These are phyloP conservation scores for Volvariella surrecta DNA, from an alignment of 1,284 basidiomycete genomes.

Conservation along the genomic window DNA sequence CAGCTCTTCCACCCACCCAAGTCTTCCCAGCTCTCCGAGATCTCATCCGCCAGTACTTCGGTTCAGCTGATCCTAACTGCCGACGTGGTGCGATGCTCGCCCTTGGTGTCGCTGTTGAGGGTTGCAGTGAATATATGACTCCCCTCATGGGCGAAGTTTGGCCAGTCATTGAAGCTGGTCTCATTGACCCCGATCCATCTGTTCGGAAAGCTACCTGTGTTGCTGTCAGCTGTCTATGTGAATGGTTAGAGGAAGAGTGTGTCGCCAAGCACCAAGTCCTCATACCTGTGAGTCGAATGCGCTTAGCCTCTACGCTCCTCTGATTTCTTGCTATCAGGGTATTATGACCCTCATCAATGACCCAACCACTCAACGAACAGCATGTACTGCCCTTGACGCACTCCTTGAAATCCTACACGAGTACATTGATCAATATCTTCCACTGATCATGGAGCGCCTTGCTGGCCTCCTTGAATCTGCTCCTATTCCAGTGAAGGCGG, in stretches of 20 bases:
- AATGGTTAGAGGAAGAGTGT: constrained; percentile 96
- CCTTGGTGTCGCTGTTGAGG: constrained; percentile 94
- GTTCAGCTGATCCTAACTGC: constrained; percentile 65
- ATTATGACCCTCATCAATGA: constrained; percentile 91
- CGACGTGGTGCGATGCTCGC: constrained; percentile 96
- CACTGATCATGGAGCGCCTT: constrained; percentile 93
- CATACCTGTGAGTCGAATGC: constrained; percentile 61
- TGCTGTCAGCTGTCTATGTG: constrained; percentile 93
- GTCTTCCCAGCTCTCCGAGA: constrained; percentile 91
- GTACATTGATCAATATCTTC: constrained; percentile 86
- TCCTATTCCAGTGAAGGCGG: constrained; percentile 83
- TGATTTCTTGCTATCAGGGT: constrained; percentile 34
- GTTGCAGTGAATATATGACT: constrained; percentile 97
- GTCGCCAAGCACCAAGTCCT: constrained; percentile 78
- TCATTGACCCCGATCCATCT: constrained; percentile 75
- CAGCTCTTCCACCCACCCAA: constrained; percentile 89
- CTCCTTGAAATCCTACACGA: constrained; percentile 94
- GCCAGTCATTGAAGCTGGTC: constrained; percentile 90
- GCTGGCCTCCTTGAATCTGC: constrained; percentile 84
- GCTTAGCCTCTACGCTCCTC: constrained; percentile 1
- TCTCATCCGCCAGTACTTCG: constrained; percentile 80
- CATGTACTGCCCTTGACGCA: constrained; percentile 95
- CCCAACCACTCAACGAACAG: constrained; percentile 80
- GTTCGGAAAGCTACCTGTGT: constrained; percentile 95
- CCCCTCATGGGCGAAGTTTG: constrained; percentile 90